phyloP scores from a whole-genome alignment of 345 rosid genomes.

The Populus nigra region DNA sequence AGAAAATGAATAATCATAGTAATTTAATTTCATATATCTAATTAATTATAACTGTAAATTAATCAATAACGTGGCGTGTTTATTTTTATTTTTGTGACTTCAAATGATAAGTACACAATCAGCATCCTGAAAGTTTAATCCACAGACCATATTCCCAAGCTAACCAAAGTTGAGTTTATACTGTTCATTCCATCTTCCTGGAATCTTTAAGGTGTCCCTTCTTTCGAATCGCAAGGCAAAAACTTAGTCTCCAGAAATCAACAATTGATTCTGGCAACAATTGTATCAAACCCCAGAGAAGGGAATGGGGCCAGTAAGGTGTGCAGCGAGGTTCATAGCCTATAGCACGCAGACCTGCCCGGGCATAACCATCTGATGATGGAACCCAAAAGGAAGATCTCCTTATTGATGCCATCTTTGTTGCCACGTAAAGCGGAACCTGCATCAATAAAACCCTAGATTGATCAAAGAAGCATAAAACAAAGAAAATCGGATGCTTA shows the following conservation, averaged over 20 bases:
- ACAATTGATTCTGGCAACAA: slow-evolving; percentile 49
- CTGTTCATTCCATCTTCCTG: slow-evolving; percentile 50
- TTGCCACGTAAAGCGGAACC: slow-evolving; percentile 82
- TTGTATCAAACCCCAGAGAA: slow-evolving; percentile 51
- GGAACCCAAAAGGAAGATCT: slow-evolving; percentile 75
- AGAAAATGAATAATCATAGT: no score
- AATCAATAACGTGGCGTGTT: no score
- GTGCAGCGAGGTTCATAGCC: slow-evolving; percentile 75
- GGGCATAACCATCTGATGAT: slow-evolving; percentile 63
- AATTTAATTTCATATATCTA: no score
- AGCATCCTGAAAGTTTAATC: neutral
- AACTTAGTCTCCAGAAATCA: slow-evolving; percentile 50
- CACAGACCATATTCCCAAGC: neutral
- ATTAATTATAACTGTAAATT: no score
- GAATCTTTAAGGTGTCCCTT: slow-evolving; percentile 69
- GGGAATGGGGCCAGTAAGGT: slow-evolving; percentile 78
- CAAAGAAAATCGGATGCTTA: neutral
- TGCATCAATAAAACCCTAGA: slow-evolving; percentile 22
- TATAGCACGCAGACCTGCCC: slow-evolving; percentile 58
- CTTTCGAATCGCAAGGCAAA: slow-evolving; percentile 54
- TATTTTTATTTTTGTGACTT: no score
- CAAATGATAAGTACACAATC: neutral
- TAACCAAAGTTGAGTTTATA: neutral
- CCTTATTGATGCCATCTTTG: slow-evolving; percentile 75
- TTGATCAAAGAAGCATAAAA: neutral